Evolutionary conservation across 192 early-diverging fungal genomes (phyloP), one percentile per base, ranked within the genome.

Genomic region (Geosiphon pyriformis): DNA sequence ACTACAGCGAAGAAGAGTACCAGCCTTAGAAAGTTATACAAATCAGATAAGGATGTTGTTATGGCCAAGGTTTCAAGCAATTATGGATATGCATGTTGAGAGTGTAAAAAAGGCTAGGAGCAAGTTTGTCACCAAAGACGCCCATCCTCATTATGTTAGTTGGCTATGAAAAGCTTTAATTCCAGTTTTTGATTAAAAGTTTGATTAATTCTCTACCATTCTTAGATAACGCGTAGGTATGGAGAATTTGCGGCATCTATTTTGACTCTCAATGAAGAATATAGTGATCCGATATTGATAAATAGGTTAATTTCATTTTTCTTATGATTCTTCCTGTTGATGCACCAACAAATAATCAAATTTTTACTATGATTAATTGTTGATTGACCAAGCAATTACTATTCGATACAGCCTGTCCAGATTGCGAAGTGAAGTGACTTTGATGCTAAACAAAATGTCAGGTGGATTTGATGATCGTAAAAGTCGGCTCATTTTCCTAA

Each of bases 31-130:
- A 58, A 86, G 82, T 70, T 99, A 92, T 65, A 82, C 88, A 33
- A 96, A 95, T 75, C 82, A 89, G 23, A 85, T 87, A 52, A 96
- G 95, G 71, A 98, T 97, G 90, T 74, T 91, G 23, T 78, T 98
- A 27, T 97, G 94, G 95, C 95, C 95, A 48, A 77, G 91, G 15
- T 92, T 91, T 70, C 85, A 87, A 61, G 70, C 80, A 18, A 77
- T 99, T 7, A 87, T 99, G 65, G 90, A 93, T 68, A 72, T 90
- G 73, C 95, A 99, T 70, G 88, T 94, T 8, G 94, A 99, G 60
- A 95, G 92, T 66, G 73, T 94, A 32, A 88, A 87, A 54, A 95
- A 93, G 34, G 79, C 86, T 7, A 72, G 78, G 34, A 82, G 76
- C 29, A 90, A 86, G 68, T 66, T 90, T 33, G 61, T 86, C 1